A percentile compares a stretch with the other conserved stretches of the same genome.
phyloP scores from a whole-genome alignment of 2,329 filamentous ascomycete species.

The Xylariaceae sp. region DNA sequence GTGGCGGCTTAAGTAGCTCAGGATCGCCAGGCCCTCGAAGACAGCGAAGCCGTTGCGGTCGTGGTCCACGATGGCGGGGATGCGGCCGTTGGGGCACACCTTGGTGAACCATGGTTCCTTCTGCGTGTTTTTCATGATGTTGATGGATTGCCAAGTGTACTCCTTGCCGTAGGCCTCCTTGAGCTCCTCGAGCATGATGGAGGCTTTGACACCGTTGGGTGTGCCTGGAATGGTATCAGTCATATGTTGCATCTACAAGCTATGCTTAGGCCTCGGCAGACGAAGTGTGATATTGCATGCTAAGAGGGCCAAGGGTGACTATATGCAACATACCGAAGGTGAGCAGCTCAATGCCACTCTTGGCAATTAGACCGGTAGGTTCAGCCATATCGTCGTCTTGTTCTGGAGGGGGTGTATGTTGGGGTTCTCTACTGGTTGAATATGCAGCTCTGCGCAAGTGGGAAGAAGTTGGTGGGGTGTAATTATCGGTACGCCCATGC shows the following conservation, averaged over 20 bases:
- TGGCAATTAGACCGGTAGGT: conserved; percentile 56
- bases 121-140: conserved; percentile 59
- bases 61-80: conserved; percentile 63
- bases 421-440: background rate
- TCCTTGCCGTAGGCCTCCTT: conserved; percentile 59
- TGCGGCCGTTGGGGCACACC: conserved; percentile 60
- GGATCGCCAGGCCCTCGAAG: conserved; percentile 72
- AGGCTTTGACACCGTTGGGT: conserved; percentile 53
- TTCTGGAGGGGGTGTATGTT: conserved; percentile 5
- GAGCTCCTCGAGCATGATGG: conserved; percentile 61
- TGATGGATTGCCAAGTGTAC: conserved; percentile 55
- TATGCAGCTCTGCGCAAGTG: conserved; percentile 1
- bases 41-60: conserved; percentile 58
- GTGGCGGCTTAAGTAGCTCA: conserved; percentile 67
- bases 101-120: conserved; percentile 64
- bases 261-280: background rate
- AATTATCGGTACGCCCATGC: no score
- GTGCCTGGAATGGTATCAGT: conserved; percentile 30
- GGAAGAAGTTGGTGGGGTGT: no score
- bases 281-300: background rate
- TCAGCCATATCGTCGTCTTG: conserved; percentile 27
- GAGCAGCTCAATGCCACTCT: conserved; percentile 60
- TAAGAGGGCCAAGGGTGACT: background rate
- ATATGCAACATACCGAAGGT: conserved; percentile 39
- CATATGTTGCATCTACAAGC: background rate